Conservation (phyloP, 2,329 filamentous ascomycete species). For the Stagonosporopsis rhizophila region DNA sequence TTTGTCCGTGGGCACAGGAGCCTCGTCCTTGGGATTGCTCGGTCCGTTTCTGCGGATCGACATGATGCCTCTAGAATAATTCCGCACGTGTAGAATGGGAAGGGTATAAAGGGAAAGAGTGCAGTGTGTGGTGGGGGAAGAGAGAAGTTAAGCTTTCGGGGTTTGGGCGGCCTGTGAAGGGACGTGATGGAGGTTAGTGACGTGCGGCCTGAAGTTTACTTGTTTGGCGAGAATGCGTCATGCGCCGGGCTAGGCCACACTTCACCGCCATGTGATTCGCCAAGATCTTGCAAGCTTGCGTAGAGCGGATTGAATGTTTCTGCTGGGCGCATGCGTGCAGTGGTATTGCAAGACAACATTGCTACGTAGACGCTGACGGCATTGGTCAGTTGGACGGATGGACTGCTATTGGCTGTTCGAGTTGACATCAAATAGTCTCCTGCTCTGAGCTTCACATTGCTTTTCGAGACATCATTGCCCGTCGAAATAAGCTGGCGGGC, state of each 20-base stretch:
- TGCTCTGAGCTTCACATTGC: too few species aligned
- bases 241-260: constrained; percentile 9
- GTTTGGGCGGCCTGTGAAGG: constrained; percentile 4
- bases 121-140: constrained; percentile 4
- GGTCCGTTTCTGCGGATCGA: constrained; percentile 19
- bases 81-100: not conserved
- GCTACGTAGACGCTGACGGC: not conserved
- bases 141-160: constrained; percentile 5
- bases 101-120: not conserved
- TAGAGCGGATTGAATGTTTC: not conserved
- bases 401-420: not conserved
- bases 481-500: too few species aligned
- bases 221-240: constrained; percentile 24
- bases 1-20: constrained; percentile 14
- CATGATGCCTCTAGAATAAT: constrained; percentile 3
- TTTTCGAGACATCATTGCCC: too few species aligned
- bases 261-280: constrained; percentile 20
- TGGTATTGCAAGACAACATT: not conserved
- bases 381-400: not conserved
- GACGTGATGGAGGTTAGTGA: constrained; percentile 1
- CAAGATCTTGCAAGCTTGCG: constrained; percentile 2
- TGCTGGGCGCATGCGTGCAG: not conserved
- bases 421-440: not conserved
- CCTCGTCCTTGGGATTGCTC: constrained; percentile 39
- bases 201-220: constrained; percentile 11